A percentile compares a stretch with the other conserved stretches of the same genome.
Conservation (phyloP, 1,139 yeast species). For the Protomyces inouyei region DNA sequence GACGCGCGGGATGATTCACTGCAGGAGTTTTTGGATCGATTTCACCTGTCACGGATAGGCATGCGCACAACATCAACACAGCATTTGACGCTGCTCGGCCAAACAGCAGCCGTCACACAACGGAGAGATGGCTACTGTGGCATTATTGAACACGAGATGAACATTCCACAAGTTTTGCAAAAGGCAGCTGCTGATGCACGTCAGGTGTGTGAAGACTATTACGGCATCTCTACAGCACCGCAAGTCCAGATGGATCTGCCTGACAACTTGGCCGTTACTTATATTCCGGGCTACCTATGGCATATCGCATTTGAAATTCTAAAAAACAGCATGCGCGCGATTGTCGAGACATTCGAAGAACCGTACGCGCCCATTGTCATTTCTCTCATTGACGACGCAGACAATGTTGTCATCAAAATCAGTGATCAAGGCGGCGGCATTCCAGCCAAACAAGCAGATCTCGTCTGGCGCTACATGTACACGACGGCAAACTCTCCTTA, state of each 20-base stretch:
- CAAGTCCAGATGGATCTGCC: constrained; percentile 70
- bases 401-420: constrained; percentile 83
- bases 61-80: constrained; percentile 54
- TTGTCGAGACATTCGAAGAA: constrained; percentile 62
- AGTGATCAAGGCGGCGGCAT: constrained; percentile 95
- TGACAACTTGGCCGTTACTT: constrained; percentile 67
- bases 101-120: constrained; percentile 63
- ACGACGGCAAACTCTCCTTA: constrained; percentile 59
- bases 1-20: constrained; percentile 46
- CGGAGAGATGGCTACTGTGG: constrained; percentile 70
- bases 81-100: constrained; percentile 55
- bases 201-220: constrained; percentile 81
- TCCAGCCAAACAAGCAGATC: constrained; percentile 73
- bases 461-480: constrained; percentile 87
- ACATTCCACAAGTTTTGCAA: constrained; percentile 70
- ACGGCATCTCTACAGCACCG: constrained; percentile 76
- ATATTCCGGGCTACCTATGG: constrained; percentile 83
- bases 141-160: constrained; percentile 74
- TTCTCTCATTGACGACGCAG: constrained; percentile 83
- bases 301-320: constrained; percentile 83
- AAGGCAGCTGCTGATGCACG: constrained; percentile 85
- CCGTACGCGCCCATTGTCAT: constrained; percentile 78
- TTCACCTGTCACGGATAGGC: constrained; percentile 82
- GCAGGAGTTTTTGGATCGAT: constrained; percentile 72
- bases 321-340: constrained; percentile 80